Evolutionary conservation across 2,329 filamentous ascomycete species (phyloP).

Genomic region (Penicillium italicum): DNA sequence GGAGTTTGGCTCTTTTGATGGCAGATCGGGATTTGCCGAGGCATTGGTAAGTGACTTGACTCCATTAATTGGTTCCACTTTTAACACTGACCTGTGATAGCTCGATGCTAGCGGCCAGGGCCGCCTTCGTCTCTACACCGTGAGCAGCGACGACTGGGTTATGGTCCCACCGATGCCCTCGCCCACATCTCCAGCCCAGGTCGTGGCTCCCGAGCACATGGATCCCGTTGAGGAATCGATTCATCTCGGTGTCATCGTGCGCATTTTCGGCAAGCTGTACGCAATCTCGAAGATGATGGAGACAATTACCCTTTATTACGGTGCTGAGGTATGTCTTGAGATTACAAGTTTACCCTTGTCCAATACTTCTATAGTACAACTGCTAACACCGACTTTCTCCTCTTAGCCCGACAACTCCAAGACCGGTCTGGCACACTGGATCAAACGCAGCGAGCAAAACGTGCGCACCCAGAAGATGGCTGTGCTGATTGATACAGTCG

Average conservation of each 20-base stretch:
- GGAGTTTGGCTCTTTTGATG: neutral
- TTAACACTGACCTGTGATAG: neutral
- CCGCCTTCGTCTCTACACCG: conserved; percentile 27
- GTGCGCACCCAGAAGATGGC: conserved; percentile 27
- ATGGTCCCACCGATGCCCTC: conserved; percentile 8
- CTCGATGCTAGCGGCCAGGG: neutral
- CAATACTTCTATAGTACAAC: neutral
- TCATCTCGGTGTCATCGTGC: conserved; percentile 29
- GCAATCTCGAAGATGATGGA: conserved; percentile 36
- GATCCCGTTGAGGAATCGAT: conserved; percentile 18
- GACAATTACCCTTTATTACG: conserved; percentile 33
- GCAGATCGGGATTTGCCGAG: neutral
- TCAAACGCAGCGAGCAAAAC: conserved; percentile 30
- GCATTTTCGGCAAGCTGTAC: conserved; percentile 35
- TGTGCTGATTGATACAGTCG: conserved; percentile 33
- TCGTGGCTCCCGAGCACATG: conserved; percentile 17
- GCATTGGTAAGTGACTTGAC: neutral
- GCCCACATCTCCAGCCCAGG: conserved; percentile 7
- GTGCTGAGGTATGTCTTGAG: conserved; percentile 29
- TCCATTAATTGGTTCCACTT: neutral
- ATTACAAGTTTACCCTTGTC: neutral
- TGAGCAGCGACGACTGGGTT: conserved; percentile 33
- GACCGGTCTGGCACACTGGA: conserved; percentile 31
- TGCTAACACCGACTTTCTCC: neutral
- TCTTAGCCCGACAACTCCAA: conserved; percentile 31